Percentiles rank a stretch among this genome's conserved stretches.
phyloP scores from a whole-genome alignment of 2,329 filamentous ascomycete species.

The Fusarium tuaranense region DNA sequence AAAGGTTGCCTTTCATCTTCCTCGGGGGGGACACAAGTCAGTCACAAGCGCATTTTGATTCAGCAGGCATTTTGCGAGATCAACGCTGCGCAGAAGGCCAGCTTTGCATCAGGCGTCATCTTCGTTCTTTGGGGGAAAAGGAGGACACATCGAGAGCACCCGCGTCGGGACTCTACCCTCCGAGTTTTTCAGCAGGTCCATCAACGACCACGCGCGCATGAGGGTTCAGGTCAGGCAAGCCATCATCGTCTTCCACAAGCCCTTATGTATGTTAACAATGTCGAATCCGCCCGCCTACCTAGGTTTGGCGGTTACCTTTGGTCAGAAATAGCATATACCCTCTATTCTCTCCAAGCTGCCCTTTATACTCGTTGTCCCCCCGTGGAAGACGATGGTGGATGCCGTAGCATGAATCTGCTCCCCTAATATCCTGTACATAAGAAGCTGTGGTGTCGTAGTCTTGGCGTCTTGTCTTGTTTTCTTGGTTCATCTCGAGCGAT shows the following conservation, averaged over 20 bases:
- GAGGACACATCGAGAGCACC: constrained; percentile 33
- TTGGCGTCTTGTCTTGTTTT: constrained; percentile 41
- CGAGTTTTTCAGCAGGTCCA: constrained; percentile 39
- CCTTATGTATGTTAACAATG: constrained; percentile 74
- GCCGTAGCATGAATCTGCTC: constrained; percentile 62
- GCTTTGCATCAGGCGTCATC: constrained; percentile 48
- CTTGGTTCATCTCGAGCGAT: constrained; percentile 34
- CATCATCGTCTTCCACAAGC: constrained; percentile 76
- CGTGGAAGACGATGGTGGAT: constrained; percentile 73
- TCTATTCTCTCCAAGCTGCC: constrained; percentile 52
- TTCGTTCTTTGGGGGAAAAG: constrained; percentile 44
- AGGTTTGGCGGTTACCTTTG: constrained; percentile 49
- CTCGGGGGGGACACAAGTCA: constrained; percentile 45
- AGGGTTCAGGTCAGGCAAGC: constrained; percentile 67
- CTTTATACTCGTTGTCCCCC: constrained; percentile 51
- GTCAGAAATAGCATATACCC: constrained; percentile 57
- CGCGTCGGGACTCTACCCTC: constrained; percentile 30
- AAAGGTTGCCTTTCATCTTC: constrained; percentile 39
- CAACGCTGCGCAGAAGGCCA: constrained; percentile 44
- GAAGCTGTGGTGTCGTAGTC: constrained; percentile 46
- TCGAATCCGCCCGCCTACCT: constrained; percentile 48
- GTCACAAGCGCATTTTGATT: constrained; percentile 48
- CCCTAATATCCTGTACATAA: constrained; percentile 57
- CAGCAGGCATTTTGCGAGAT: constrained; percentile 48
- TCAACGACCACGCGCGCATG: constrained; percentile 34